Conservation (phyloP, 371 early-diverging fungal species). For the Mucor irregularis region DNA sequence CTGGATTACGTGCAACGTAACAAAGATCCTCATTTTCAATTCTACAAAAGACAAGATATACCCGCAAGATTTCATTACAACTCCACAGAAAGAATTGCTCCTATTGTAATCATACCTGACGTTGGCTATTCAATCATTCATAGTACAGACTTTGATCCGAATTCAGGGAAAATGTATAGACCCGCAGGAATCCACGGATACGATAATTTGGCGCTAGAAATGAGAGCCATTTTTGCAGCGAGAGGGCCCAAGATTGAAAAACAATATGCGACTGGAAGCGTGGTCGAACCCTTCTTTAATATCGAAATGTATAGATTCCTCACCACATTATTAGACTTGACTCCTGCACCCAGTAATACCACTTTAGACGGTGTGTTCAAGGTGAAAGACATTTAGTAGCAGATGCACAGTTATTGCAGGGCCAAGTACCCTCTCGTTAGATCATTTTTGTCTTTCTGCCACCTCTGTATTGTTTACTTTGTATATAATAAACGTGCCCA, state of each 20-base stretch:
- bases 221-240: constrained; percentile 87
- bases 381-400: no score
- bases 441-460: no score
- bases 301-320: constrained; percentile 40
- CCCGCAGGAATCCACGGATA: constrained; percentile 83
- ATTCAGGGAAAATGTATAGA: not conserved
- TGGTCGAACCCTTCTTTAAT: constrained; percentile 37
- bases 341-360: constrained; percentile 35
- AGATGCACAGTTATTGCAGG: no score
- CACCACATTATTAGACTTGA: constrained; percentile 26
- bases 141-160: constrained; percentile 5
- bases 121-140: constrained; percentile 49
- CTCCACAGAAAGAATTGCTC: constrained; percentile 64
- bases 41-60: constrained; percentile 62
- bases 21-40: constrained; percentile 52
- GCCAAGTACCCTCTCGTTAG: no score
- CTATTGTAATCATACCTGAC: constrained; percentile 72
- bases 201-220: constrained; percentile 70
- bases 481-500: no score
- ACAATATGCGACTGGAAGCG: constrained; percentile 4
- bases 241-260: constrained; percentile 68
- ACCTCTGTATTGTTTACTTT: no score
- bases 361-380: constrained; percentile 20
- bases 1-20: constrained; percentile 33
- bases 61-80: constrained; percentile 67